These are phyloP conservation scores for Mortierella alpina DNA, from an alignment of 192 early-diverging fungal species.

Conservation along the genomic window DNA sequence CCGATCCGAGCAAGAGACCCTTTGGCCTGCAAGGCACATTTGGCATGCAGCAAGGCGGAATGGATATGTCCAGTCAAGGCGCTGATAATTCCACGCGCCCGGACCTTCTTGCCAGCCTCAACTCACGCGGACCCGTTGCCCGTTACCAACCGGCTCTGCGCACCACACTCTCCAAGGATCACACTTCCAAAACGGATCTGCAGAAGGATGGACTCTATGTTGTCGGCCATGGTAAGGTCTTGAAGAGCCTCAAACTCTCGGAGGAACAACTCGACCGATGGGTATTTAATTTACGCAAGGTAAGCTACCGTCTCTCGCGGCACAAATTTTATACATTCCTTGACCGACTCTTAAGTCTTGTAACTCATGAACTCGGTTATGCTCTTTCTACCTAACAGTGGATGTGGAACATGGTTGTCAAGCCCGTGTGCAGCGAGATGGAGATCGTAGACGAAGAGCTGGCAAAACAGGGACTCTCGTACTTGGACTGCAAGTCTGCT, in stretches of 20 bases:
- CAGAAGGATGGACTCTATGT: slow-evolving; percentile 50
- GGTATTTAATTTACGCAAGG: slow-evolving; percentile 46
- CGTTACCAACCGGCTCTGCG: slow-evolving; percentile 41
- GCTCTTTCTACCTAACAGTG: slow-evolving; percentile 13
- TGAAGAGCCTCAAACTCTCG: slow-evolving; percentile 40
- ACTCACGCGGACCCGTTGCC: slow-evolving; percentile 14
- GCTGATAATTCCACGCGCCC: slow-evolving; percentile 21
- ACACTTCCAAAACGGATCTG: slow-evolving; percentile 45
- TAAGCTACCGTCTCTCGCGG: background rate
- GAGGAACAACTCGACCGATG: slow-evolving; percentile 46
- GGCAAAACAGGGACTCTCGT: slow-evolving; percentile 29
- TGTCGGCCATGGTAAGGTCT: slow-evolving; percentile 37
- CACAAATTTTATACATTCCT: background rate
- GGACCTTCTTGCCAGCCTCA: slow-evolving; percentile 22
- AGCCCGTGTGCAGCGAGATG: slow-evolving; percentile 34
- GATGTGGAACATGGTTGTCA: slow-evolving; percentile 42
- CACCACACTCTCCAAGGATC: slow-evolving; percentile 51
- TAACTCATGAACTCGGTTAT: background rate
- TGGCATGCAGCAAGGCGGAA: slow-evolving; percentile 12
- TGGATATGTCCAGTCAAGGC: slow-evolving; percentile 20
- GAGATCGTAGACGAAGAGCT: slow-evolving; percentile 35
- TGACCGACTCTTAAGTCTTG: background rate
- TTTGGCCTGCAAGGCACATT: slow-evolving; percentile 32
- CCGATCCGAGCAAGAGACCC: slow-evolving; percentile 27
- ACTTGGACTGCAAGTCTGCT: slow-evolving; percentile 48